A percentile compares a stretch with the other conserved stretches of the same genome.
Evolutionary conservation across 768 basidiomycete genomes (phyloP).

Genomic region (Pisolithus albus): DNA sequence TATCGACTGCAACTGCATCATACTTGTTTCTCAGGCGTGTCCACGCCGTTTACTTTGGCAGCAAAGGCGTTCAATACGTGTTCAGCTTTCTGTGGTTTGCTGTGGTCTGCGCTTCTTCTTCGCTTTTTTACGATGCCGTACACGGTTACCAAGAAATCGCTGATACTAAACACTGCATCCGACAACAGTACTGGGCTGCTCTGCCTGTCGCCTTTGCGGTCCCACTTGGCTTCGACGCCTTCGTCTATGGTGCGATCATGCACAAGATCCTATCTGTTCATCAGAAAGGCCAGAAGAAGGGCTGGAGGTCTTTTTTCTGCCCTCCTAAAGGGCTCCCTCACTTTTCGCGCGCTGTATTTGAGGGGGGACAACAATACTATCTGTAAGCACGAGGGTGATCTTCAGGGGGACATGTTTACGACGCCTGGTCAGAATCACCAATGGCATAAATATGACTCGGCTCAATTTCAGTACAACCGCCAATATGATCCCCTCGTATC

Average conservation of each 20-base stretch:
- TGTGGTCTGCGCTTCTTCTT: constrained; percentile 19
- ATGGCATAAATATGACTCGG: constrained; percentile 25
- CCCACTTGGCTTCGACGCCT: constrained; percentile 25
- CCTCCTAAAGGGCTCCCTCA: constrained; percentile 19
- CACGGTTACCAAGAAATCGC: constrained; percentile 23
- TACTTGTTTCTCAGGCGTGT: constrained; percentile 34
- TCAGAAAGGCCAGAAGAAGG: neutral
- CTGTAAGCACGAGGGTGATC: constrained; percentile 17
- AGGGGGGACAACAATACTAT: constrained; percentile 35
- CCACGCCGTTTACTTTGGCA: constrained; percentile 27
- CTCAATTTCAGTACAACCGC: constrained; percentile 13
- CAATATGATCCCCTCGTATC: constrained; percentile 17
- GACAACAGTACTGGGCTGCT: constrained; percentile 15
- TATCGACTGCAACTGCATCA: constrained; percentile 23
- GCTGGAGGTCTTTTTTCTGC: constrained; percentile 16
- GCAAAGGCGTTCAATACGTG: constrained; percentile 11
- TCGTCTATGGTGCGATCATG: constrained; percentile 30
- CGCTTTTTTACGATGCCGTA: constrained; percentile 20
- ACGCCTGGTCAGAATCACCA: constrained; percentile 25
- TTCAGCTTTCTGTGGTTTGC: constrained; percentile 30
- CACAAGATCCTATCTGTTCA: constrained; percentile 21
- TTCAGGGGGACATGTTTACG: neutral
- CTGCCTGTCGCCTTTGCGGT: constrained; percentile 22
- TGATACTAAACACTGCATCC: constrained; percentile 28
- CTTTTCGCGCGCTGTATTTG: constrained; percentile 28